Evolutionary conservation across 257 asterid genomes (phyloP).

Genomic region (Leptodermis oblonga): DNA sequence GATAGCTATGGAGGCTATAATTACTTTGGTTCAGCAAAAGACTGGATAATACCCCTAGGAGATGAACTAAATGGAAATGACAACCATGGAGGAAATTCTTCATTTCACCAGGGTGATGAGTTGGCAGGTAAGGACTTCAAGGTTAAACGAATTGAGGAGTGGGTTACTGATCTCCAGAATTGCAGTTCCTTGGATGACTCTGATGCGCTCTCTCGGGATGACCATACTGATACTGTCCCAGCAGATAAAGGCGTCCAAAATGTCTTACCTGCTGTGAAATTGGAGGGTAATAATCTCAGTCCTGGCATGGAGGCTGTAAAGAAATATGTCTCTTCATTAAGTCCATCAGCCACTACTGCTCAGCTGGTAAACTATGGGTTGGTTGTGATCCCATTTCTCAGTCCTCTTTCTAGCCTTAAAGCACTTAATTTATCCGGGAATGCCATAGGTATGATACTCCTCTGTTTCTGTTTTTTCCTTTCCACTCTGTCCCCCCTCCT

Average conservation of each 20-base stretch:
- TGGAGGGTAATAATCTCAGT: slow-evolving; percentile 48
- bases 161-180: slow-evolving; percentile 81
- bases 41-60: slow-evolving; percentile 73
- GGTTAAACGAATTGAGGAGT: slow-evolving; percentile 71
- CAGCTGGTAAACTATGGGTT: slow-evolving; percentile 87
- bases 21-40: slow-evolving; percentile 63
- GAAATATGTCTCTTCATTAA: slow-evolving; percentile 74
- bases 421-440: slow-evolving; percentile 91
- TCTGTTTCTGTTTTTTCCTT: slow-evolving; percentile 10
- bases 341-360: slow-evolving; percentile 66
- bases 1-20: slow-evolving; percentile 43
- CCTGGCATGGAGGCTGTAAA: slow-evolving; percentile 80
- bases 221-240: slow-evolving; percentile 27
- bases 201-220: slow-evolving; percentile 33
- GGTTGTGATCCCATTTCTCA: slow-evolving; percentile 79
- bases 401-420: slow-evolving; percentile 74
- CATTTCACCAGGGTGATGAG: slow-evolving; percentile 40
- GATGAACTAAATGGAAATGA: slow-evolving; percentile 44
- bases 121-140: slow-evolving; percentile 60
- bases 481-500: neutral
- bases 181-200: slow-evolving; percentile 54
- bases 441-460: slow-evolving; percentile 60
- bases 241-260: slow-evolving; percentile 25
- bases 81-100: slow-evolving; percentile 34
- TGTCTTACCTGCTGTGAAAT: slow-evolving; percentile 35